Evolutionary conservation across 495 filamentous ascomycete genomes (phyloP).

Genomic region (Aspergillus ellipticus): DNA sequence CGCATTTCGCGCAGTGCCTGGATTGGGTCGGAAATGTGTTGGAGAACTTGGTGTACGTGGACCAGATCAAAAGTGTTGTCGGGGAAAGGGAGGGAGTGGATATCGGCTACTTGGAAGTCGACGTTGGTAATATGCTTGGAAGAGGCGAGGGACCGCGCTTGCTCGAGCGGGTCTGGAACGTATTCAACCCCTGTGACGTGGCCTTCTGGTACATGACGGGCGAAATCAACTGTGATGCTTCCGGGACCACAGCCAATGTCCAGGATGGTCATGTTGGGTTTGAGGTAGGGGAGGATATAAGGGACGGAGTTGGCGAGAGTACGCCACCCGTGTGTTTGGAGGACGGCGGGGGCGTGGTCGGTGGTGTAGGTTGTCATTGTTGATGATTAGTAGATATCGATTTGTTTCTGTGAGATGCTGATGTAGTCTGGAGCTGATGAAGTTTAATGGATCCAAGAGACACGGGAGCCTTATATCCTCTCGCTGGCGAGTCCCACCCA

Average conservation of each 20-base stretch:
- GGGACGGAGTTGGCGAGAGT: conserved; percentile 48
- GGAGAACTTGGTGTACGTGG: conserved; percentile 54
- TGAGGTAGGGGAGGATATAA: conserved; percentile 49
- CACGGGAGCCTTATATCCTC: conserved; percentile 1
- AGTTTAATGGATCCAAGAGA: neutral
- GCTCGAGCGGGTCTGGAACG: conserved; percentile 34
- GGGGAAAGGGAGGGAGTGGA: conserved; percentile 38
- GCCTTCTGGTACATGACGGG: conserved; percentile 42
- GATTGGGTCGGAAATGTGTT: conserved; percentile 48
- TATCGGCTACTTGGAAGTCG: conserved; percentile 46
- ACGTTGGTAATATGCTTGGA: conserved; percentile 43
- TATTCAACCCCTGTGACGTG: conserved; percentile 46
- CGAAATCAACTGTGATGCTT: conserved; percentile 49
- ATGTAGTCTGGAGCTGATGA: neutral
- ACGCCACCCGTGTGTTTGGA: conserved; percentile 49
- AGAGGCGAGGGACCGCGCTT: conserved; percentile 34
- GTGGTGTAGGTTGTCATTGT: conserved; percentile 42
- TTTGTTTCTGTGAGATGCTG: neutral
- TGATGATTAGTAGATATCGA: neutral
- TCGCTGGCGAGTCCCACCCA: neutral
- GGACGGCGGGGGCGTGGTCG: conserved; percentile 47
- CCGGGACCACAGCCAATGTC: conserved; percentile 19
- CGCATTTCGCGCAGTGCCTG: conserved; percentile 48
- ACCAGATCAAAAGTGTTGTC: conserved; percentile 59
- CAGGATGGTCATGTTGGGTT: conserved; percentile 30